Conservation (phyloP, 495 filamentous ascomycete species). For the Pseudevernia furfuracea region DNA sequence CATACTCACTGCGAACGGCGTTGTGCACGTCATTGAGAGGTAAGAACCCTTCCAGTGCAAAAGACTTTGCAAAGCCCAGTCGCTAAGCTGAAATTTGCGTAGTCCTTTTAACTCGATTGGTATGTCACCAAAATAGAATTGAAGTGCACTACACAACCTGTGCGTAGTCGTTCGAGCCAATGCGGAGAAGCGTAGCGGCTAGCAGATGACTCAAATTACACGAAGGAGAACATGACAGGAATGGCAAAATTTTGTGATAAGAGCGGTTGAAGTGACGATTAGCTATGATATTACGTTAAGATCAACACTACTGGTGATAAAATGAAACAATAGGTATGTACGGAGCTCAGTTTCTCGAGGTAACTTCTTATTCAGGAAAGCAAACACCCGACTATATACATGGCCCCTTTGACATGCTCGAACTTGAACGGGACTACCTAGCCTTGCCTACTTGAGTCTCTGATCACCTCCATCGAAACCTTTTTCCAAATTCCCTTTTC, state of each 20-base stretch:
- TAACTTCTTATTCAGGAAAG: not conserved
- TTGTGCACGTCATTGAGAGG: constrained; percentile 11
- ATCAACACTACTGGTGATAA: not conserved
- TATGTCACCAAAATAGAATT: not conserved
- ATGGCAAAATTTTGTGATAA: not conserved
- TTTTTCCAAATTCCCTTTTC: not conserved
- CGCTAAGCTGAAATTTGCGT: not conserved
- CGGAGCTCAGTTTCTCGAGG: not conserved
- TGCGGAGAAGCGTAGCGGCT: not conserved
- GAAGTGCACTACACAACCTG: not conserved
- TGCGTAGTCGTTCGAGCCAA: not conserved
- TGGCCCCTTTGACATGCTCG: not conserved
- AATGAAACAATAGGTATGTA: not conserved
- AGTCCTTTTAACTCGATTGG: not conserved
- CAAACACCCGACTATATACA: not conserved
- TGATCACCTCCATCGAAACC: not conserved
- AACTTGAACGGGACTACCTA: not conserved
- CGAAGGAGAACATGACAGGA: not conserved
- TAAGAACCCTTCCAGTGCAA: not conserved
- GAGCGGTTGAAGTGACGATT: not conserved
- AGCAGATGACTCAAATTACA: not conserved
- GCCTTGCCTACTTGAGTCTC: not conserved
- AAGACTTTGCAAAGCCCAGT: not conserved
- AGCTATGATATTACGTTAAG: not conserved
- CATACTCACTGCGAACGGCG: constrained; percentile 10